Percentiles rank a stretch among this genome's conserved stretches.
phyloP scores from a whole-genome alignment of 768 basidiomycete genomes.

The Lactarius pseudohatsudake region DNA sequence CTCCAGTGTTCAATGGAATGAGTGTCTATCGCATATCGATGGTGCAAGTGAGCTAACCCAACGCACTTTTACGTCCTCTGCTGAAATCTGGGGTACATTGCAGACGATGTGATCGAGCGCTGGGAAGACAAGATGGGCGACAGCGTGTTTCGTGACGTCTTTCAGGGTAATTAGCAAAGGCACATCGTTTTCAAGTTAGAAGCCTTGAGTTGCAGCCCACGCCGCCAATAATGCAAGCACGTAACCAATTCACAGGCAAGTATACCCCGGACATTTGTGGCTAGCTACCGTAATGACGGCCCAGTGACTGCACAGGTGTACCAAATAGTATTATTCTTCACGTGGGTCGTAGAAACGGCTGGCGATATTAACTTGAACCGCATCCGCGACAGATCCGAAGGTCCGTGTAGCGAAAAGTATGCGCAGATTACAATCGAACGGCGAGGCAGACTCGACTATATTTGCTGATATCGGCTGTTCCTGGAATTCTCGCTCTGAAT shows the following conservation, averaged over 20 bases:
- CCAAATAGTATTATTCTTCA: not conserved
- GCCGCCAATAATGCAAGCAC: not conserved
- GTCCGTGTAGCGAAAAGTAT: not conserved
- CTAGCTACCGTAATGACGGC: not conserved
- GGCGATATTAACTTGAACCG: not conserved
- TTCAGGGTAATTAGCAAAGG: not conserved
- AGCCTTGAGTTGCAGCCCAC: not conserved
- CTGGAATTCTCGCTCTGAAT: not conserved
- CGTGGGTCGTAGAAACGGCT: not conserved
- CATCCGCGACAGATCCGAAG: not conserved
- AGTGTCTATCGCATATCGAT: constrained; percentile 2
- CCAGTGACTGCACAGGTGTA: not conserved
- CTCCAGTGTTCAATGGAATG: not conserved
- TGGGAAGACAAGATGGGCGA: not conserved
- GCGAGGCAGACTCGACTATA: not conserved
- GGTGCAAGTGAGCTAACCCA: constrained; percentile 1
- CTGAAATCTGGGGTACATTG: not conserved
- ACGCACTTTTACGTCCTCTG: constrained; percentile 4
- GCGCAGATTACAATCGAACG: not conserved
- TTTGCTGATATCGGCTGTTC: not conserved
- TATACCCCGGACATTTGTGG: not conserved
- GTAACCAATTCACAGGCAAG: not conserved
- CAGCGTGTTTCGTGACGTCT: not conserved
- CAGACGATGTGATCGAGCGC: constrained; percentile 10
- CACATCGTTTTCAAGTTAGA: not conserved